Conservation (phyloP, 2,329 filamentous ascomycete species). For the Calonectria pseudoturangicola region DNA sequence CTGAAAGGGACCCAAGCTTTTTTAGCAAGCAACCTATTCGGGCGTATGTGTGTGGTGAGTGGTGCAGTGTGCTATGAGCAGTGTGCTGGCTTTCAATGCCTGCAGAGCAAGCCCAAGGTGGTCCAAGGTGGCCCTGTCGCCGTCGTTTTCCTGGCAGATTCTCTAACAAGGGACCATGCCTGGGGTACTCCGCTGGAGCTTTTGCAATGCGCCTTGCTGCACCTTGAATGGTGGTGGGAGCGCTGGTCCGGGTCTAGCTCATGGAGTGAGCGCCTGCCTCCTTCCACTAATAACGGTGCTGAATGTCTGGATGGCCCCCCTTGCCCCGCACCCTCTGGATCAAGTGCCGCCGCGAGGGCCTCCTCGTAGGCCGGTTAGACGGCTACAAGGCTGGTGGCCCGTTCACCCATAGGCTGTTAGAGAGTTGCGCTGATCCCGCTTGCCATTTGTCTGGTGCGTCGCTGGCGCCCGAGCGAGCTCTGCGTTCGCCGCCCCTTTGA, state of each 20-base stretch:
- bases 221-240: constrained; percentile 16
- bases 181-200: constrained; percentile 7
- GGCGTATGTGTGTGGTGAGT: not conserved
- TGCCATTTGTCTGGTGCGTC: constrained; percentile 9
- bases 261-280: constrained; percentile 12
- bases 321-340: not conserved
- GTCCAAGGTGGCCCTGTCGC: constrained; percentile 21
- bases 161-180: constrained; percentile 20
- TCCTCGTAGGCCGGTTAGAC: constrained; percentile 2
- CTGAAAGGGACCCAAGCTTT: constrained; percentile 16
- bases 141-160: constrained; percentile 6
- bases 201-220: constrained; percentile 19
- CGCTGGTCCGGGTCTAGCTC: constrained; percentile 11
- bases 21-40: not conserved
- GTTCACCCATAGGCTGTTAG: constrained; percentile 22
- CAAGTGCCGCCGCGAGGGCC: constrained; percentile 13
- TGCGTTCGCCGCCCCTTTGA: constrained; percentile 21
- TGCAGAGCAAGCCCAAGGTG: not conserved
- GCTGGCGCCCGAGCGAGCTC: constrained; percentile 19
- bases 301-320: constrained; percentile 8
- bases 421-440: constrained; percentile 14
- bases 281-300: constrained; percentile 25
- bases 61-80: not conserved
- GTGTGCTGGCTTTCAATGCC: constrained; percentile 16
- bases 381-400: constrained; percentile 25